These are phyloP conservation scores for Alisma plantagoaquatica DNA, from an alignment of 106 monocot species.

Conservation along the genomic window DNA sequence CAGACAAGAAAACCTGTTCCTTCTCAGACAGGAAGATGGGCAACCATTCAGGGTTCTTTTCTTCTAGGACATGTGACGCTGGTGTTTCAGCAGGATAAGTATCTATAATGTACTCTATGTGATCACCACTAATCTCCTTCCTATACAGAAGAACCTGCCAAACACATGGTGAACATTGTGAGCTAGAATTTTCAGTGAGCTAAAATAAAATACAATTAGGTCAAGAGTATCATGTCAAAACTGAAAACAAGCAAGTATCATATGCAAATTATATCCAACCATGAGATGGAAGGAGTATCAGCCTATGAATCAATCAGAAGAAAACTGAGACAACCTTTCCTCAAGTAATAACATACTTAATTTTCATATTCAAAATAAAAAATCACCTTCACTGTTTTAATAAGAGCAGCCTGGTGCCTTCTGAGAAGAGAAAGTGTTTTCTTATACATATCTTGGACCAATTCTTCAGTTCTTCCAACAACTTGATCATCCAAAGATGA, in stretches of 20 bases:
- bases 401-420: constrained; percentile 54
- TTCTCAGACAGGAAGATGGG: constrained; percentile 29
- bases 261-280: too few species aligned
- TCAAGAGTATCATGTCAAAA: neutral
- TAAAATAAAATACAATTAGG: neutral
- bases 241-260: too few species aligned
- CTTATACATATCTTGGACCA: constrained; percentile 44
- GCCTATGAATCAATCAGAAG: too few species aligned
- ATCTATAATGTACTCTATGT: constrained; percentile 66
- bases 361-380: too few species aligned
- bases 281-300: neutral
- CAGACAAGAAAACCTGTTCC: too few species aligned
- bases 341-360: neutral
- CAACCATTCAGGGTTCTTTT: constrained; percentile 64
- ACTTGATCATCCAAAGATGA: constrained; percentile 61
- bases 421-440: constrained; percentile 51
- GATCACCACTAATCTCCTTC: constrained; percentile 69
- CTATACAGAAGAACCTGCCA: constrained; percentile 65
- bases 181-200: too few species aligned
- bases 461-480: constrained; percentile 55
- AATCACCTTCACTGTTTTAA: constrained; percentile 82
- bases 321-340: too few species aligned
- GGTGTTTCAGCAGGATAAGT: constrained; percentile 54
- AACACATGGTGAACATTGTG: neutral
- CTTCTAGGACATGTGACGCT: constrained; percentile 46